Evolutionary conservation across 2,329 filamentous ascomycete species (phyloP).

Genomic region (Hymenoscyphus scutula): DNA sequence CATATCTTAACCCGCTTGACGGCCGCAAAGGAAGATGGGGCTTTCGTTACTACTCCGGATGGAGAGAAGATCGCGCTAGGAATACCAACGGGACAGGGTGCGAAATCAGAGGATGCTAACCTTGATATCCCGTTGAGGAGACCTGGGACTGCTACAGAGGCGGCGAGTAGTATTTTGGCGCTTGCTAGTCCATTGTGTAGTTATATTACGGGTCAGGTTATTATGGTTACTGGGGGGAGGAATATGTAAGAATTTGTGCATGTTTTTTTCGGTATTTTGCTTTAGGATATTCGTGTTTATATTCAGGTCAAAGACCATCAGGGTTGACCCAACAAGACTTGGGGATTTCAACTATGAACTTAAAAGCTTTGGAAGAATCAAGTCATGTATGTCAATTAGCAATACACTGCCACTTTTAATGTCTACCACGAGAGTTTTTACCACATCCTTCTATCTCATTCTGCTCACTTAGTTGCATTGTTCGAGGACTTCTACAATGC

Average conservation of each 20-base stretch:
- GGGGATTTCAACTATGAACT: no score
- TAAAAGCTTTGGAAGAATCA: no score
- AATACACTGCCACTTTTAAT: no score
- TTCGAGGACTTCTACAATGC: no score
- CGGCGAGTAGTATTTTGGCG: slow-evolving; percentile 72
- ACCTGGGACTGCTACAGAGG: slow-evolving; percentile 75
- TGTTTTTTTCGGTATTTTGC: no score
- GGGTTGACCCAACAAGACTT: no score
- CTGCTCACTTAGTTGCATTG: no score
- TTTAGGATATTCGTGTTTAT: no score
- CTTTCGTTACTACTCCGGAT: slow-evolving; percentile 72
- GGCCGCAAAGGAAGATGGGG: slow-evolving; percentile 79
- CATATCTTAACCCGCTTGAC: slow-evolving; percentile 78
- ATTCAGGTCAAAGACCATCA: no score
- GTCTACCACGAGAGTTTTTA: no score
- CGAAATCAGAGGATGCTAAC: slow-evolving; percentile 45
- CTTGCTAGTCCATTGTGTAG: slow-evolving; percentile 79
- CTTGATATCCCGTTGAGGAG: slow-evolving; percentile 76
- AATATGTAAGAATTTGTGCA: slow-evolving; percentile 50
- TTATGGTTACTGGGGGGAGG: slow-evolving; percentile 78
- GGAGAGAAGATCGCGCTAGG: slow-evolving; percentile 74
- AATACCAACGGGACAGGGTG: slow-evolving; percentile 62
- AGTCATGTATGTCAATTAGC: no score
- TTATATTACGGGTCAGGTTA: slow-evolving; percentile 84
- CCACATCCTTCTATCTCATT: no score